Evolutionary conservation across 2,329 filamentous ascomycete species (phyloP).

Genomic region (Grosmannia huntii): DNA sequence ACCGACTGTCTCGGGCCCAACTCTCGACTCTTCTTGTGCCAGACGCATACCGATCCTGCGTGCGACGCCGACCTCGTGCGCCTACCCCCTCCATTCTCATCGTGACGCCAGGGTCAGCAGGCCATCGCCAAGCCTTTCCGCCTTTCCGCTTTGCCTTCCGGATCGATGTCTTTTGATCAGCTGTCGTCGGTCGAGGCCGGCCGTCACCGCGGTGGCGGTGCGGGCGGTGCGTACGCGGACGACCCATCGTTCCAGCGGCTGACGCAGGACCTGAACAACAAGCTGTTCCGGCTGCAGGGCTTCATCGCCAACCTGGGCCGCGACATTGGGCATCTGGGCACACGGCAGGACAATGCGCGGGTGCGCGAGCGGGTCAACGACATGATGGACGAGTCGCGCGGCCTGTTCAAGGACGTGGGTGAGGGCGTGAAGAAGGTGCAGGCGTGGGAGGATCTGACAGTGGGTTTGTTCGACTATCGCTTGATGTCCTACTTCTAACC

Average conservation of each 20-base stretch:
- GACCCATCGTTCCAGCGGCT: constrained; percentile 84
- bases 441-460: constrained; percentile 71
- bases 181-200: constrained; percentile 72
- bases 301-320: constrained; percentile 76
- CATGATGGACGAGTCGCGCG: constrained; percentile 72
- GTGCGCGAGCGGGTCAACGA: constrained; percentile 84
- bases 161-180: constrained; percentile 78
- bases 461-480: constrained; percentile 26
- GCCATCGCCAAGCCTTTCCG: neutral
- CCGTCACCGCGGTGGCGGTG: constrained; percentile 36
- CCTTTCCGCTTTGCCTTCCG: neutral
- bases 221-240: constrained; percentile 68
- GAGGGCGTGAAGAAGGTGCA: constrained; percentile 90
- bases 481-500: too few species aligned
- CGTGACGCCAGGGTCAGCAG: too few species aligned
- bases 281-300: constrained; percentile 78
- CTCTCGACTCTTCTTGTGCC: neutral
- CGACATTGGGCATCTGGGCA: constrained; percentile 77
- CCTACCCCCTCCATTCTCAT: neutral
- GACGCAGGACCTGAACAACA: constrained; percentile 71
- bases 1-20: neutral
- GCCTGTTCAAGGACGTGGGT: constrained; percentile 80
- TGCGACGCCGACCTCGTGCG: neutral
- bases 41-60: neutral
- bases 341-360: constrained; percentile 79